Evolutionary conservation across 2,329 filamentous ascomycete genomes (phyloP).

Genomic region (Colletotrichum nymphaeae): DNA sequence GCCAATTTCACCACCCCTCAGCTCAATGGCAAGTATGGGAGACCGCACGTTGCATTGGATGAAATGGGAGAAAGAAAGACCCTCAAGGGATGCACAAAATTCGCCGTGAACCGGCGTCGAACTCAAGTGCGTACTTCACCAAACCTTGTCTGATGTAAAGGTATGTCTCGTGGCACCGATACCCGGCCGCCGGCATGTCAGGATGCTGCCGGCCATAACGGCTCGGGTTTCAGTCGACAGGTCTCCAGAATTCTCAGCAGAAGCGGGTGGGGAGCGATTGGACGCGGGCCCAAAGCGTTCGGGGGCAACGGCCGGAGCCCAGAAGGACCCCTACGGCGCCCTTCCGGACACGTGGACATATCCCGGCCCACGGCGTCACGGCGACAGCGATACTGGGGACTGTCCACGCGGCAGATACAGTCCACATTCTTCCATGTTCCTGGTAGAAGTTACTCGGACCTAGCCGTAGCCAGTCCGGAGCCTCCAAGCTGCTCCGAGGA

Average conservation of each 20-base stretch:
- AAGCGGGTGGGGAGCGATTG: background rate
- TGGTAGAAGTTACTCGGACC: slow-evolving; percentile 1
- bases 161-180: background rate
- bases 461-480: slow-evolving; percentile 30
- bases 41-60: background rate
- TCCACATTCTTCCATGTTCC: slow-evolving; percentile 1
- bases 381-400: slow-evolving; percentile 6
- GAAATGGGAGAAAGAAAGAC: background rate
- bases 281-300: background rate
- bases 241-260: background rate
- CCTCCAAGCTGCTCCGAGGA: background rate
- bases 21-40: background rate
- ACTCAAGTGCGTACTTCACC: background rate
- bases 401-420: slow-evolving; percentile 17
- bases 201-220: background rate
- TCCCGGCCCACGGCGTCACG: slow-evolving; percentile 6
- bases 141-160: background rate
- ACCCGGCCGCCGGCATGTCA: background rate
- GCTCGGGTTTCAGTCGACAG: background rate
- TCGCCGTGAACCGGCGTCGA: background rate
- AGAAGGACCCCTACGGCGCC: background rate
- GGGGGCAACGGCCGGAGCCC: background rate
- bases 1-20: background rate
- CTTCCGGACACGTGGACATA: background rate
- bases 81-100: background rate